Base-by-base conservation (phyloP, 306 rosid genomes). In the Medicago arabica region DNA sequence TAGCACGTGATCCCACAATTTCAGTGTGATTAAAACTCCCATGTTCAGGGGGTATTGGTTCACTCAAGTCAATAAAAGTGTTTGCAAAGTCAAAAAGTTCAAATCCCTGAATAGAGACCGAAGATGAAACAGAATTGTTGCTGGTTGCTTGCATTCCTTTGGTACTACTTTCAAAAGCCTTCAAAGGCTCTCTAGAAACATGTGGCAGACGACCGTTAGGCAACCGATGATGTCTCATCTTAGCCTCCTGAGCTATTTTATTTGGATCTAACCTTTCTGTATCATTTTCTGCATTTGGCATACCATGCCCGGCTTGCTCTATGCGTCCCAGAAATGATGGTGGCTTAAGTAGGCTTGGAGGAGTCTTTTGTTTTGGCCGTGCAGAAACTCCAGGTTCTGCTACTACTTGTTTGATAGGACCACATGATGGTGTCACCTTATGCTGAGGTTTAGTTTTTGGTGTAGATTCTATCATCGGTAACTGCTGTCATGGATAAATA, bases 51-150 rank as follows among this genome's bases (percentile, higher is more conserved):
- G 54, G 72, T 34, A 40, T 67, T 76, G 79, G 80, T 58, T 85
- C 90, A 51, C 75, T 68, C 84, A 85, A 61, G 84, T 89, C 92
- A 78, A 86, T 72, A 67, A 82, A 87, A 75, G 87, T 88, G n/a
- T 84, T 71, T 54, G 91, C 97, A 79, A 87, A 87, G 72, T 89
- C 97, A 68, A 82, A 85, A 80, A 85, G 82, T 78, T 93, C 92
- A 59, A 90, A 88, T 72, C 76, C 79, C 82, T 89, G 97, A 81
- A 87, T 80, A 58, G 98, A 93, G 81, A 85, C 77, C 16, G 90
- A 88, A 61, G 98, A 87, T 75, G 89, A 82, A 70, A 88, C 73
- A n/a, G 91, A 94, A n/a, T n/a, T n/a, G 75, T 91, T 84, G 81
- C 87, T 77, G 40, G 83, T 89, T 7, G 86, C 85, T 58, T 82